Conservation (phyloP, 345 rosid species). For the Populus davidiana region DNA sequence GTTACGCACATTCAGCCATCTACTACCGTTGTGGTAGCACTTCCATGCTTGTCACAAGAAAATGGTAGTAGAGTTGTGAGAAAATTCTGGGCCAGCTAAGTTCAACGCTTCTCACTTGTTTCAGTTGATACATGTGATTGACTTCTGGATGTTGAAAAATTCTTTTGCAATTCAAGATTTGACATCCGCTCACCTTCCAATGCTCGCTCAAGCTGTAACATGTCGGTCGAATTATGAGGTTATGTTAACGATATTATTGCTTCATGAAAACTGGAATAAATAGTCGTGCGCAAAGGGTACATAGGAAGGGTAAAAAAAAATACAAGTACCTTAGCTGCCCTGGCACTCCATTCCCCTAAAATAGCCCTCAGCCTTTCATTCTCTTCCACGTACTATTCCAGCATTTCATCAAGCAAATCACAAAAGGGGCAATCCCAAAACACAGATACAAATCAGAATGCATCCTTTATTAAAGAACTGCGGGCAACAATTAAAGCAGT, state of each 20-base stretch:
- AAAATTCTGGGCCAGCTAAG: not conserved
- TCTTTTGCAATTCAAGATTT: conserved; percentile 75
- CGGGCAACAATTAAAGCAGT: not conserved
- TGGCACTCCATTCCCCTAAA: conserved; percentile 83
- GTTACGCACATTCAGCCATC: not conserved
- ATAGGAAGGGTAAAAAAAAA: no score
- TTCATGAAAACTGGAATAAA: not conserved
- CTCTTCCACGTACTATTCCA: conserved; percentile 78
- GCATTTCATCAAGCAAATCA: not conserved
- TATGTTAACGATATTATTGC: not conserved
- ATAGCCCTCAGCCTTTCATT: conserved; percentile 90
- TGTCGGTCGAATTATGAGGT: not conserved
- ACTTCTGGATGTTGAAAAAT: conserved; percentile 35
- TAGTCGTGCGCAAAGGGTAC: not conserved
- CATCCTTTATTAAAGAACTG: not conserved
- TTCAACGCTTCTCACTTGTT: conserved; percentile 24
- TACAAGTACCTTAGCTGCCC: conserved; percentile 77
- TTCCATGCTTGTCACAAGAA: not conserved
- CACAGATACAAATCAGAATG: not conserved
- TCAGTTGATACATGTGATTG: conserved; percentile 26
- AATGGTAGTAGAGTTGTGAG: not conserved
- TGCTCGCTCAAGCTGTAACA: conserved; percentile 74
- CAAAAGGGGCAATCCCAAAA: not conserved
- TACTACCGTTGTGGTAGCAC: not conserved
- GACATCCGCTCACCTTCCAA: conserved; percentile 79